Conservation (phyloP, 768 basidiomycete species). For the Tricholomella constricta region DNA sequence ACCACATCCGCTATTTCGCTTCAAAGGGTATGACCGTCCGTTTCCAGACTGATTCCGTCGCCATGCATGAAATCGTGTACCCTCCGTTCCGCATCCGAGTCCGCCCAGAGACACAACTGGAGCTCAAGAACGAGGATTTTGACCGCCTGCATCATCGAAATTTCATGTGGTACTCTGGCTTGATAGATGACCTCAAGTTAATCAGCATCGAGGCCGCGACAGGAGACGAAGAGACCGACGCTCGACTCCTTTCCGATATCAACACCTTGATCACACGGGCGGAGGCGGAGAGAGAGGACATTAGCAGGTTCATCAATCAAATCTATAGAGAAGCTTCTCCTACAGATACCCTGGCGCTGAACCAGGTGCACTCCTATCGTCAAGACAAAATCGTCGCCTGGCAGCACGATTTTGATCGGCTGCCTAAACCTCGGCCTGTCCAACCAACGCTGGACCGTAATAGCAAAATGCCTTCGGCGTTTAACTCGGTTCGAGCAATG, state of each 20-base stretch:
- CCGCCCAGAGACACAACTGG: conserved; percentile 82
- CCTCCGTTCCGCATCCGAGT: conserved; percentile 88
- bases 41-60: conserved; percentile 83
- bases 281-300: conserved; percentile 73
- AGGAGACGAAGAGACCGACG: conserved; percentile 74
- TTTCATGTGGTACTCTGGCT: conserved; percentile 68
- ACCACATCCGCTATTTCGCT: conserved; percentile 92
- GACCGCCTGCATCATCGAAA: conserved; percentile 73
- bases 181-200: conserved; percentile 74
- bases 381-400: conserved; percentile 97
- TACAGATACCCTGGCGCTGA: conserved; percentile 86
- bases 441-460: conserved; percentile 47
- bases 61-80: conserved; percentile 83
- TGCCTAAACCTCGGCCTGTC: conserved; percentile 69
- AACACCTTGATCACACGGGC: conserved; percentile 70
- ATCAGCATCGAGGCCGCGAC: conserved; percentile 80
- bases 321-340: conserved; percentile 81
- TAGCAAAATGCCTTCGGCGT: conserved; percentile 59
- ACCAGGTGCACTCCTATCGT: conserved; percentile 79
- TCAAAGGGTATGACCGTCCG: conserved; percentile 82
- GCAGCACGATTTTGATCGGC: conserved; percentile 89
- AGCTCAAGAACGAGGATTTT: conserved; percentile 92
- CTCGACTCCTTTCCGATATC: conserved; percentile 60
- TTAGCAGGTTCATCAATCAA: conserved; percentile 69
- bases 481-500: conserved; percentile 70